Evolutionary conservation across 2,329 filamentous ascomycete species (phyloP).

Genomic region (Diaporthe citrichinensis): DNA sequence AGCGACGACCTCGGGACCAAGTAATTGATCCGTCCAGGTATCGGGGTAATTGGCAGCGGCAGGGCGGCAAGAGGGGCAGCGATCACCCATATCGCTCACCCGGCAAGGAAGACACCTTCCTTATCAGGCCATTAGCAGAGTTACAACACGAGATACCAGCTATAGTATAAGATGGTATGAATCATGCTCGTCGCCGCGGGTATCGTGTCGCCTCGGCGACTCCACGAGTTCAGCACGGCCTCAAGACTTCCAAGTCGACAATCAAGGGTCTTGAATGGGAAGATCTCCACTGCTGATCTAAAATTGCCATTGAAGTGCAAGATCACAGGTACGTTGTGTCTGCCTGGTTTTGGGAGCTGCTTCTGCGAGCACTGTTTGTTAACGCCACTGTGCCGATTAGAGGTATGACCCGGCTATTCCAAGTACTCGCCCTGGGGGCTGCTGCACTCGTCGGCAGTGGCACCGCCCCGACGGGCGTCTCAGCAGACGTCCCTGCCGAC

Average conservation of each 20-base stretch:
- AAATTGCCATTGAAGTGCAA: not conserved
- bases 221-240: not conserved
- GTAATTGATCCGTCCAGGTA: not conserved
- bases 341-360: fast-evolving
- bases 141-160: slow-evolving; percentile 2
- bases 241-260: not conserved
- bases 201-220: not conserved
- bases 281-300: not conserved
- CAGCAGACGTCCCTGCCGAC: slow-evolving; percentile 41
- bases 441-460: slow-evolving; percentile 10
- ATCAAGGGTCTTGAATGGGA: not conserved
- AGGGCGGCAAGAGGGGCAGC: slow-evolving; percentile 23
- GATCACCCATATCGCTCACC: slow-evolving; percentile 18
- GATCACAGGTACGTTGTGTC: not conserved
- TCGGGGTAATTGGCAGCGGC: slow-evolving; percentile 30
- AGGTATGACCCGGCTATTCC: not conserved
- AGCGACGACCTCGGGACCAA: not conserved
- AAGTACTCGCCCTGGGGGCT: slow-evolving; percentile 2
- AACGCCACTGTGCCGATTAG: not conserved
- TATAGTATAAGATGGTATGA: slow-evolving; percentile 12
- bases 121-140: slow-evolving; percentile 6
- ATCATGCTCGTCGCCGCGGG: not conserved
- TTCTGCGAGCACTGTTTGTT: not conserved
- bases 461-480: not conserved
- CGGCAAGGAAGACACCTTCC: slow-evolving; percentile 29